A percentile compares a stretch with the other conserved stretches of the same genome.
Conservation (phyloP, 345 rosid genomes). For the Linum usitatissimum region DNA sequence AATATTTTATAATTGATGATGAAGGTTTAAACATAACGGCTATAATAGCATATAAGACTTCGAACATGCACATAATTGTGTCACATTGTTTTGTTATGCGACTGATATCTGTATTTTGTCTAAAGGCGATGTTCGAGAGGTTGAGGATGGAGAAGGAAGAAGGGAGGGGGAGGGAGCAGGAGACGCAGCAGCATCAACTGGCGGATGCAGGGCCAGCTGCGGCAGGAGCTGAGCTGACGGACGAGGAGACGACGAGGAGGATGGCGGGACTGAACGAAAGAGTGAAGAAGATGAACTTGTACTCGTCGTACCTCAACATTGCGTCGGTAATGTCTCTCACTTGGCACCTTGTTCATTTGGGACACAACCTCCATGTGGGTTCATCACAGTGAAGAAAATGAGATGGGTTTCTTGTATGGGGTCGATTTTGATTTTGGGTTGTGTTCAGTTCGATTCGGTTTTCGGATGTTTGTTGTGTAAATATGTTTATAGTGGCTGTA, state of each 20-base stretch:
- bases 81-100: too few relatives aligned
- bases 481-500: too few relatives aligned
- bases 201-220: not conserved
- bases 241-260: slow-evolving; percentile 8
- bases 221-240: not conserved
- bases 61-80: too few relatives aligned
- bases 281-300: slow-evolving; percentile 53
- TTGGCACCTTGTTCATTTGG: slow-evolving; percentile 56
- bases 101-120: not conserved
- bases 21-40: too few relatives aligned
- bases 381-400: too few relatives aligned
- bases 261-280: slow-evolving; percentile 32
- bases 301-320: slow-evolving; percentile 50
- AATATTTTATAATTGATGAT: too few relatives aligned
- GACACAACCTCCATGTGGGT: slow-evolving; percentile 26
- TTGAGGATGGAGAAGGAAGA: slow-evolving; percentile 71
- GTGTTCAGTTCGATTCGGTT: too few relatives aligned
- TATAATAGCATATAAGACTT: too few relatives aligned
- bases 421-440: too few relatives aligned
- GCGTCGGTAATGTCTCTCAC: slow-evolving; percentile 47
- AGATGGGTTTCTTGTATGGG: too few relatives aligned
- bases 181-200: not conserved
- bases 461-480: too few relatives aligned
- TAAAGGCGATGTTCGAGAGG: slow-evolving; percentile 59
- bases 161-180: slow-evolving; percentile 49